Evolutionary conservation across 257 asterid genomes (phyloP), one percentile per base, ranked within the genome.

Genomic region (Thymus quinquecostatus): DNA sequence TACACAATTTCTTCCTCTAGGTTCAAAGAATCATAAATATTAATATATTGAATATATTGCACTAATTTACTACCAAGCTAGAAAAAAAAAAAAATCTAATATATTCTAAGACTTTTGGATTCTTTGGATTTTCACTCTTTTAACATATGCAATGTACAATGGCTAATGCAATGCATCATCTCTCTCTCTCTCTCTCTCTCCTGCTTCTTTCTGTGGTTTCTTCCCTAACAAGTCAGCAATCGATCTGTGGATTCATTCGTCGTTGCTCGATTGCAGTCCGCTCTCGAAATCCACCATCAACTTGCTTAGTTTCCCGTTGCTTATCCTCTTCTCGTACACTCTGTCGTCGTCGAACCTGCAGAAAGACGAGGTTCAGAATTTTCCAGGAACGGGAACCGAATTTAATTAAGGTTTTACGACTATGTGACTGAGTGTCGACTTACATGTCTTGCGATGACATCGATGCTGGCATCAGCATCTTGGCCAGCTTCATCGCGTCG

Each of bases 261-360:
- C 58, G 29, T 3, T 32, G 33, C 48, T 73, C 30, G 77, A 54
- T 74, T 69, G 76, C 27, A 33, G 55, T 45, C 68, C 77, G 58
- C 83, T 64, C 77, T 92, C 89, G 72, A 78, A 93, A 66, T 85
- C 92, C 2, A 82, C 78, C 99, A 94, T 91, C 47, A 94, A 76
- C 78, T 91, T 88, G 75, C 83, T 83, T 77, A 94, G 60, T 76
- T 94, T 94, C 62, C 80, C 83, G 81, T 88, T 94, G 84, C 92
- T 88, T 27, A 91, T 89, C 84, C 91, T 86, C 81, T 88, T 91
- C 50, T 82, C 80, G 73, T 86, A 78, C 72, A 79, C 87, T 4
- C 76, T 78, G 8, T 84, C 71, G 41, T 86, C 86, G 57, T 89
- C 95, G 73, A 78, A 49, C 72, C 97, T 89, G 85, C 77, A 0